A percentile compares a stretch with the other conserved stretches of the same genome.
These are phyloP conservation scores for Backusella luteola DNA, from an alignment of 192 early-diverging fungal genomes.

Conservation along the genomic window DNA sequence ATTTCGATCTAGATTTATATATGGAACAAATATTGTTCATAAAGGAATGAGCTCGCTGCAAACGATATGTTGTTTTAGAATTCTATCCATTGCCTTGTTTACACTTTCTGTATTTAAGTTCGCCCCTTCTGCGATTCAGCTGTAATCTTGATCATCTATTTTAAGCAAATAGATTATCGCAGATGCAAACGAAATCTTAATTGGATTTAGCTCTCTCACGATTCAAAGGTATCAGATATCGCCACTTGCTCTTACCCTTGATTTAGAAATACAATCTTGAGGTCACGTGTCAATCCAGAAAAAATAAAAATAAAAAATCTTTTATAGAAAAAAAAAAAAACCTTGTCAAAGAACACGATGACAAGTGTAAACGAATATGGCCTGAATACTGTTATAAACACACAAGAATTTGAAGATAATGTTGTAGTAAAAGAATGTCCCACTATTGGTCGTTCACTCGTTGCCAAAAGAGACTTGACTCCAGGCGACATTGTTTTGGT, in stretches of 20 bases:
- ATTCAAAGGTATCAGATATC: not conserved
- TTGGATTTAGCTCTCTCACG: not conserved
- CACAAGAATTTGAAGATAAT: constrained; percentile 14
- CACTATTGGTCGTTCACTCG: constrained; percentile 24
- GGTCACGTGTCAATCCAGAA: not conserved
- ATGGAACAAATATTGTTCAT: not conserved
- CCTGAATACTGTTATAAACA: constrained; percentile 29
- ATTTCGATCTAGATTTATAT: not conserved
- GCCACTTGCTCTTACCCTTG: not conserved
- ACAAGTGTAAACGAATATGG: constrained; percentile 17
- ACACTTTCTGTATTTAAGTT: not conserved
- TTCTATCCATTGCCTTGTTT: not conserved
- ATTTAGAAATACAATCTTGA: too few species aligned
- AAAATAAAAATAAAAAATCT: not conserved
- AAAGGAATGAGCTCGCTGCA: not conserved
- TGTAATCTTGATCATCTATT: not conserved
- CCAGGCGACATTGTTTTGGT: constrained; percentile 29
- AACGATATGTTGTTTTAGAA: not conserved
- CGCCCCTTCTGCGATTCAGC: not conserved
- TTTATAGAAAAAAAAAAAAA: not conserved
- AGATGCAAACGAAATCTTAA: not conserved
- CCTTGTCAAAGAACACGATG: not conserved
- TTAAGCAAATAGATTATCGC: not conserved
- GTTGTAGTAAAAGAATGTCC: constrained; percentile 18
- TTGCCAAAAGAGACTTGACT: constrained; percentile 17